Percentiles rank a stretch among this genome's conserved stretches.
phyloP scores from a whole-genome alignment of 495 filamentous ascomycete species.

The Amniculicola lignicola region DNA sequence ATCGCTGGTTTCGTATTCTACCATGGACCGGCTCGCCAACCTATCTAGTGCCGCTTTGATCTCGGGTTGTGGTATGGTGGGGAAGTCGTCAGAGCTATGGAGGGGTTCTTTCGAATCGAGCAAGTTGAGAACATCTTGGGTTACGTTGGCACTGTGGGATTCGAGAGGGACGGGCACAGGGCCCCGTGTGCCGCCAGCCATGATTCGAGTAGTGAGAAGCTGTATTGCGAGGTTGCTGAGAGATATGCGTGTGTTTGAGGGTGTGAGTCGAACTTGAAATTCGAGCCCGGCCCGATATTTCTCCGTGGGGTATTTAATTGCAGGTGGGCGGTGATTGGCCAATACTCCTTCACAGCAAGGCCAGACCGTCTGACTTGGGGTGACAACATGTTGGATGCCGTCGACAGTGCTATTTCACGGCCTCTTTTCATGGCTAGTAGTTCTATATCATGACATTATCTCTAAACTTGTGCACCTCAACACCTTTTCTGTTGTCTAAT shows the following conservation, averaged over 20 bases:
- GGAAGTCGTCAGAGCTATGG: constrained; percentile 72
- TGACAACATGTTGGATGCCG: too few relatives aligned
- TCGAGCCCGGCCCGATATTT: constrained; percentile 4
- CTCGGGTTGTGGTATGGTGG: constrained; percentile 62
- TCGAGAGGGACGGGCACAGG: constrained; percentile 42
- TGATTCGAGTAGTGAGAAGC: constrained; percentile 16
- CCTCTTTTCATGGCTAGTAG: too few relatives aligned
- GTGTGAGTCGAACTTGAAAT: constrained; percentile 16
- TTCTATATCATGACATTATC: too few relatives aligned
- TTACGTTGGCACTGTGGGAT: constrained; percentile 35
- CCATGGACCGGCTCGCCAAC: constrained; percentile 77
- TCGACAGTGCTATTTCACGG: too few relatives aligned
- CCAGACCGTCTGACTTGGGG: too few relatives aligned
- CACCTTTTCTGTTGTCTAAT: too few relatives aligned
- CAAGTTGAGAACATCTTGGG: constrained; percentile 39
- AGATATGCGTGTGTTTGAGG: not conserved
- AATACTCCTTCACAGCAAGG: too few relatives aligned
- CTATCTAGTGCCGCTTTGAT: constrained; percentile 87
- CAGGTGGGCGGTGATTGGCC: not conserved
- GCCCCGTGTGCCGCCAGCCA: constrained; percentile 42
- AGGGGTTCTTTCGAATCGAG: constrained; percentile 55
- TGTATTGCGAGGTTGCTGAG: not conserved
- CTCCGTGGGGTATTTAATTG: not conserved
- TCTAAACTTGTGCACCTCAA: too few relatives aligned
- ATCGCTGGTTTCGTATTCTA: constrained; percentile 77